Evolutionary conservation across 2,329 filamentous ascomycete species (phyloP).

Genomic region (Fusarium poae): DNA sequence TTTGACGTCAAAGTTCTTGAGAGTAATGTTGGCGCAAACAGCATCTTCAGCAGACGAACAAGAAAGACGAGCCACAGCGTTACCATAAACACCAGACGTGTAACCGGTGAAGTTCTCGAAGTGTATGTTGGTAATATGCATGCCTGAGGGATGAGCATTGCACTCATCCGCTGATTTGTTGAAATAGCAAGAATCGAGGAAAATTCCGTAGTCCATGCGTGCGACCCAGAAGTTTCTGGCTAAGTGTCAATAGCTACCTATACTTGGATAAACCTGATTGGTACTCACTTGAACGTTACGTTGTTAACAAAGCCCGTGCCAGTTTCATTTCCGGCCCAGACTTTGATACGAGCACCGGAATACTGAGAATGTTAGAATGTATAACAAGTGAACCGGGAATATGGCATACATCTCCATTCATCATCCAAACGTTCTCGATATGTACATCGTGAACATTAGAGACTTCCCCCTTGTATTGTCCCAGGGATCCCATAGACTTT

Average conservation of each 20-base stretch:
- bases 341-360: not conserved
- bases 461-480: not conserved
- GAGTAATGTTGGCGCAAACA: not conserved
- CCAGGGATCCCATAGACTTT: not conserved
- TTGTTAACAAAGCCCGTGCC: not conserved
- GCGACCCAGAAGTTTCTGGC: not conserved
- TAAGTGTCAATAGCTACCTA: not conserved
- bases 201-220: not conserved
- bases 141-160: not conserved
- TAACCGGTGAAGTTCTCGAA: not conserved
- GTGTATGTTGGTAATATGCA: not conserved
- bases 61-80: not conserved
- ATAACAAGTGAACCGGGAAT: not conserved
- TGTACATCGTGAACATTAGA: not conserved
- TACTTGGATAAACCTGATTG: rapidly evolving
- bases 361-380: not conserved
- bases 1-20: not conserved
- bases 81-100: not conserved
- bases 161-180: not conserved
- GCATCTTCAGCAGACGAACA: not conserved
- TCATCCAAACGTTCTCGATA: not conserved
- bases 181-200: not conserved
- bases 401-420: not conserved
- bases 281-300: not conserved
- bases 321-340: not conserved